Conservation (phyloP, 805 yeast species). For the Wickerhamomyces mucosus region DNA sequence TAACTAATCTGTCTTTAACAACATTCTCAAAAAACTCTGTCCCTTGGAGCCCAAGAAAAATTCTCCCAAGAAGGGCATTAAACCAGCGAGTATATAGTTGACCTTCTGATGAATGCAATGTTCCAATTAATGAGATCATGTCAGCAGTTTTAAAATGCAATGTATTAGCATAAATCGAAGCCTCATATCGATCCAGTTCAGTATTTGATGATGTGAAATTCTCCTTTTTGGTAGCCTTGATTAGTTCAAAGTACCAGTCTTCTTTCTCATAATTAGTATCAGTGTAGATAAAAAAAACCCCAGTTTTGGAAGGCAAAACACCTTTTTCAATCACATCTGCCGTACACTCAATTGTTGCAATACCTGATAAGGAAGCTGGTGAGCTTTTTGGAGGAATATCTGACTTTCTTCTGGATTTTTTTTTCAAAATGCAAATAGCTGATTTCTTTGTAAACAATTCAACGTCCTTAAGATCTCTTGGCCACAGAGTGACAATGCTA, state of each 20-base stretch:
- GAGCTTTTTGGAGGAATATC: constrained; percentile 26
- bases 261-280: constrained; percentile 80
- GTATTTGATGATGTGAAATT: constrained; percentile 9
- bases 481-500: constrained; percentile 77
- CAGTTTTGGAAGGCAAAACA: constrained; percentile 21
- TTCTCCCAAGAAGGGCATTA: constrained; percentile 77
- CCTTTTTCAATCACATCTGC: constrained; percentile 16
- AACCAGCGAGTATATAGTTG: constrained; percentile 84
- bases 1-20: constrained; percentile 50
- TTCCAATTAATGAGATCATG: constrained; percentile 64
- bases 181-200: constrained; percentile 34
- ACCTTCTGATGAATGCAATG: constrained; percentile 73
- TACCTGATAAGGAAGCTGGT: constrained; percentile 13
- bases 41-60: constrained; percentile 67
- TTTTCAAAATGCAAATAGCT: constrained; percentile 64
- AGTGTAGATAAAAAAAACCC: constrained; percentile 53
- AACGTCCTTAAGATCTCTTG: constrained; percentile 63
- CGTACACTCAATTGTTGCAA: constrained; percentile 10
- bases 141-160: constrained; percentile 63
- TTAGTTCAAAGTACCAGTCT: constrained; percentile 82
- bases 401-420: constrained; percentile 23
- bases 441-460: constrained; percentile 72
- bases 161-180: constrained; percentile 61
- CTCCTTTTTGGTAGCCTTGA: constrained; percentile 59
- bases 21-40: constrained; percentile 56